Base-by-base conservation (phyloP, 2,329 filamentous ascomycete genomes). In the Pyrenochaeta sp. region DNA sequence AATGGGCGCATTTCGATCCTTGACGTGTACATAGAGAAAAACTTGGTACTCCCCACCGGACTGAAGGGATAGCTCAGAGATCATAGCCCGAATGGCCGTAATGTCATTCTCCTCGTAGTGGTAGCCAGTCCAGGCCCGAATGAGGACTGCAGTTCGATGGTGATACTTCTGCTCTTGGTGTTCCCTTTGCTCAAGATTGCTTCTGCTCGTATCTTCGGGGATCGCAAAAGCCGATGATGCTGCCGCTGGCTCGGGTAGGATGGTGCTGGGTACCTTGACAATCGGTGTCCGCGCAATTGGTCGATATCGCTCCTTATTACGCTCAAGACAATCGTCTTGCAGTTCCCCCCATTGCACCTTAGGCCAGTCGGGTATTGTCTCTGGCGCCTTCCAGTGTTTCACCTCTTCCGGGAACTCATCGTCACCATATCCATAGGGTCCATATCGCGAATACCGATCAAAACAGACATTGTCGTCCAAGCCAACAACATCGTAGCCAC, bases 341-440 rank as follows among this genome's bases (percentile, higher is more conserved):
- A 94, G 79, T 32, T 84, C 77, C 13, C 89, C 89, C 91, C 91
- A 95, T 61, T 86, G 83, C 32, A 92, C 84, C 27, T 81, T 79
- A 28, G 85, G 80, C 88, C 90, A 93, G 24, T 87, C 79, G 7
- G 86, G 75, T 2, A 73, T 66, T 10, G 62, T 64, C 48, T 70
- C 32, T 58, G 73, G 58, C 75, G 77, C 60, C 48, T 72, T 73
- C 79, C 79, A 81, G 43, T 77, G 64, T 22, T 71, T 66, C 43
- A 82, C 77, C 40, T 84, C 81, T 54, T 84, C 83, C 3, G 73
- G 70, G 25, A 82, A 77, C 52, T 84, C 81, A 51, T 84, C 83
- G 27, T 84, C 80, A 2, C 77, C 78, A 62, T 86, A 79, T 2
- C 89, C 88, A 65, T 91, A 91, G 22, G 84, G 77, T 5, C 79